Evolutionary conservation across 176 grass and related monocot species (phyloP).

Genomic region (Dendrocalamus sinicus): DNA sequence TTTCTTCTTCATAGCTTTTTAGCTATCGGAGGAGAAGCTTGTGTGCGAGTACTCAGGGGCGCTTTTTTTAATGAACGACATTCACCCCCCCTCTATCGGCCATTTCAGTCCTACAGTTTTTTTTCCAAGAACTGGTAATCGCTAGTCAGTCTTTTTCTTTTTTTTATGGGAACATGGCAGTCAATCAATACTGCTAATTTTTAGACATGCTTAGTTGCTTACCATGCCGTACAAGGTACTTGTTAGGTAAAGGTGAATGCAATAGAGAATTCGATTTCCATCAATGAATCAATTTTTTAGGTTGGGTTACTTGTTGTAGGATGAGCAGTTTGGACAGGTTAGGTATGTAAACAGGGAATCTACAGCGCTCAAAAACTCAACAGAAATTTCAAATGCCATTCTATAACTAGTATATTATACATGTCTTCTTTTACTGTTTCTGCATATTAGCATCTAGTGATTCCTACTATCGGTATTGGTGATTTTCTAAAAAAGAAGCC

Average conservation of each 20-base stretch:
- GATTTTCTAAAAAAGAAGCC: neutral
- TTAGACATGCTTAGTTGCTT: conserved; percentile 13
- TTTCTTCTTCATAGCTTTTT: too few relatives aligned
- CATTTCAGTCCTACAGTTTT: too few relatives aligned
- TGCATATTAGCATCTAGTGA: conserved; percentile 1
- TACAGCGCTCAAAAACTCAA: neutral
- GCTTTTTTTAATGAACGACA: too few relatives aligned
- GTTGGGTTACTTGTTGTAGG: neutral
- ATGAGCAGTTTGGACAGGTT: neutral
- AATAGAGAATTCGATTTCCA: neutral
- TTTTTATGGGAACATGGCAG: neutral
- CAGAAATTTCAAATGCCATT: neutral
- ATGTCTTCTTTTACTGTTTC: neutral
- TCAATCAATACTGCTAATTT: conserved; percentile 20
- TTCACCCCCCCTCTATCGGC: too few relatives aligned
- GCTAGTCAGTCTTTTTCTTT: neutral
- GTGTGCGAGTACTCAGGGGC: too few relatives aligned
- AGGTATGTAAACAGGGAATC: neutral
- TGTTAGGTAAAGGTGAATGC: neutral
- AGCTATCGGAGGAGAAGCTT: too few relatives aligned
- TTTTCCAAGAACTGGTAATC: neutral
- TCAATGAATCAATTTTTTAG: neutral
- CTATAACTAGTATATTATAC: neutral
- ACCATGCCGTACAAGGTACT: conserved; percentile 38
- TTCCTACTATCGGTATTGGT: neutral